Conservation (phyloP, 2,329 filamentous ascomycete genomes). For the Paramyrothecium roridum region DNA sequence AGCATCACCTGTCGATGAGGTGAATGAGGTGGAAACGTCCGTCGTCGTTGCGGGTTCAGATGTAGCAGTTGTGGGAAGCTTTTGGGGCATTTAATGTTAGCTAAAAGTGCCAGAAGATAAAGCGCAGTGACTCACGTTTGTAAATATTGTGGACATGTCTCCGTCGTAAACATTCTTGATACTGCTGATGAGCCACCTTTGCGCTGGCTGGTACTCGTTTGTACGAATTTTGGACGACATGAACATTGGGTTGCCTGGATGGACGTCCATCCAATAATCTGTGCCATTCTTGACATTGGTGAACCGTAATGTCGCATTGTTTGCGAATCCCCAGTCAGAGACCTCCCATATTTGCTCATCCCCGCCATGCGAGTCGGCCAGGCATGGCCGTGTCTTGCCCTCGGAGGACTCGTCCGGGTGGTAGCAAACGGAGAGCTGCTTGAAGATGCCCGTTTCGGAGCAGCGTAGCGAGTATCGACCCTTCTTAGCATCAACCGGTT, state of each 20-base stretch:
- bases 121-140: slow-evolving; percentile 15
- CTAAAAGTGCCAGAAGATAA: background rate
- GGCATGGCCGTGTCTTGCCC: slow-evolving; percentile 23
- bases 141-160: slow-evolving; percentile 28
- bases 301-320: slow-evolving; percentile 17
- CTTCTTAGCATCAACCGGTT: slow-evolving; percentile 16
- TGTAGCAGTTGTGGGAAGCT: slow-evolving; percentile 6
- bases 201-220: slow-evolving; percentile 19
- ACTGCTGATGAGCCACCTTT: slow-evolving; percentile 31
- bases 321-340: slow-evolving; percentile 20
- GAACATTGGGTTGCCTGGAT: slow-evolving; percentile 24
- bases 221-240: slow-evolving; percentile 22
- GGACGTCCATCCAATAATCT: slow-evolving; percentile 26
- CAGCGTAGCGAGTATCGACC: slow-evolving; percentile 29
- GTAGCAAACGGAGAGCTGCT: slow-evolving; percentile 27
- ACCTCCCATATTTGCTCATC: slow-evolving; percentile 30
- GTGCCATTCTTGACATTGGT: slow-evolving; percentile 28
- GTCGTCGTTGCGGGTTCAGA: slow-evolving; percentile 4
- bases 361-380: slow-evolving; percentile 18
- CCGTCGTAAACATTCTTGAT: slow-evolving; percentile 23
- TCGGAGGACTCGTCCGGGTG: slow-evolving; percentile 15
- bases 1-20: slow-evolving; percentile 1
- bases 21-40: slow-evolving; percentile 1
- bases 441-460: slow-evolving; percentile 18
- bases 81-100: background rate